Evolutionary conservation across 2,329 filamentous ascomycete genomes (phyloP).

Genomic region (Grosmannia penicillata): DNA sequence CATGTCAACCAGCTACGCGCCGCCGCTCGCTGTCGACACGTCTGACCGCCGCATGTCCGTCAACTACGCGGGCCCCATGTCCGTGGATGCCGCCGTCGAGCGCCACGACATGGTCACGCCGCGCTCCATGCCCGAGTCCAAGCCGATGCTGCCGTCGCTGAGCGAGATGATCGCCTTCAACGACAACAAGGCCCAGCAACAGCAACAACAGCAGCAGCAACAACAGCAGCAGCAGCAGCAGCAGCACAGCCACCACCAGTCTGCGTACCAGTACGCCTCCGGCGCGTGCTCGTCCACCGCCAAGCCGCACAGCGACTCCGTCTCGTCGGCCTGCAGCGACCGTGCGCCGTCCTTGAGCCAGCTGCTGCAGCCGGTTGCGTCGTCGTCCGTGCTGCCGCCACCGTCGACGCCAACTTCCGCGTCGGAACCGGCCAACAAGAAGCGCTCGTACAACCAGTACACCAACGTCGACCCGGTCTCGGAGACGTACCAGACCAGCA

Average conservation of each 20-base stretch:
- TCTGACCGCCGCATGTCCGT: constrained; percentile 1
- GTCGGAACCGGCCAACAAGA: constrained; percentile 3
- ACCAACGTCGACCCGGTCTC: constrained; percentile 4
- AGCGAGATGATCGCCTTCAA: constrained; percentile 11
- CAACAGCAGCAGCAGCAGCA: not conserved
- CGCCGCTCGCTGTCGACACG: constrained; percentile 5
- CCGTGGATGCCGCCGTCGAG: too few relatives aligned
- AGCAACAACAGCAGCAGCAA: not conserved
- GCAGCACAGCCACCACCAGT: not conserved
- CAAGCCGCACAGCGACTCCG: constrained; percentile 1
- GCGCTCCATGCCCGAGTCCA: constrained; percentile 5
- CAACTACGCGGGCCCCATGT: not conserved
- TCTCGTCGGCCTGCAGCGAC: constrained; percentile 1
- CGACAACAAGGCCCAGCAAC: constrained; percentile 2
- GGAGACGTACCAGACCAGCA: constrained; percentile 3
- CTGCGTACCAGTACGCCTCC: too few relatives aligned
- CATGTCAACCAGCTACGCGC: constrained; percentile 6
- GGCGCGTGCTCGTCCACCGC: too few relatives aligned
- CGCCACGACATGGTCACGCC: constrained; percentile 1
- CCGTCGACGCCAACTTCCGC: not conserved
- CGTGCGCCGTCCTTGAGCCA: constrained; percentile 10
- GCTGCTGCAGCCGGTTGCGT: constrained; percentile 5
- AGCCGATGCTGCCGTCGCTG: constrained; percentile 9
- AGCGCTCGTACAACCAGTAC: constrained; percentile 11
- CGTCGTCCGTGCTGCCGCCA: constrained; percentile 4